These are phyloP conservation scores for Suillus lakei DNA, from an alignment of 768 basidiomycete genomes.

Conservation along the genomic window DNA sequence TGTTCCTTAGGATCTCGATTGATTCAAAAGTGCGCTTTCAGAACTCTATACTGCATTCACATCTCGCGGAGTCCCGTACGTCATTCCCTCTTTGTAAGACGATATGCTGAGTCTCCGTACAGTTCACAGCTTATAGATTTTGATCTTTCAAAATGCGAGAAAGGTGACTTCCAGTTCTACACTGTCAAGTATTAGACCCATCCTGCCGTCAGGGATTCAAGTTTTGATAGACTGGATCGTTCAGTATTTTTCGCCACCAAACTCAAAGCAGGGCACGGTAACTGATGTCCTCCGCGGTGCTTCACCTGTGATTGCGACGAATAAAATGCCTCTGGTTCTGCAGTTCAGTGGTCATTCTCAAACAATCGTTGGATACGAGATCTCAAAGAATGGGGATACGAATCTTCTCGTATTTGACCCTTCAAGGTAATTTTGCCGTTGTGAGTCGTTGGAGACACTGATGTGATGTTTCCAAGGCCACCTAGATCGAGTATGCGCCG, in stretches of 20 bases:
- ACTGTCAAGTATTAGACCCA: background rate
- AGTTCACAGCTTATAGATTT: constrained; percentile 74
- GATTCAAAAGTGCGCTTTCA: constrained; percentile 30
- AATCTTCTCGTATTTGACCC: constrained; percentile 84
- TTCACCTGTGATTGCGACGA: constrained; percentile 57
- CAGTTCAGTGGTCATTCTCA: constrained; percentile 89
- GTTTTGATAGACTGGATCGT: constrained; percentile 74
- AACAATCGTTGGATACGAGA: constrained; percentile 84
- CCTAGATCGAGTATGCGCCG: constrained; percentile 18
- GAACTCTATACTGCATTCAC: constrained; percentile 83
- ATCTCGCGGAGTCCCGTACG: constrained; percentile 83
- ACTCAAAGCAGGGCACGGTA: constrained; percentile 40
- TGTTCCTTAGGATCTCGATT: background rate
- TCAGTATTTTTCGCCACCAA: constrained; percentile 61
- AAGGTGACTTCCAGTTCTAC: constrained; percentile 41
- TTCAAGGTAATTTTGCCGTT: constrained; percentile 49
- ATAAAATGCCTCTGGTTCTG: constrained; percentile 81
- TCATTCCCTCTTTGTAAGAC: constrained; percentile 12
- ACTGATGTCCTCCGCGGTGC: constrained; percentile 58
- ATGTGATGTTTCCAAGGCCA: background rate
- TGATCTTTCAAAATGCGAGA: constrained; percentile 44
- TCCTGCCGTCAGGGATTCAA: constrained; percentile 41
- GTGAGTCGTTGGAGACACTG: background rate
- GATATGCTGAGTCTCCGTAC: constrained; percentile 2
- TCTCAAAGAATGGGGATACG: constrained; percentile 56